Conservation (phyloP, 2,329 filamentous ascomycete genomes). For the Epichloe sylvatica region DNA sequence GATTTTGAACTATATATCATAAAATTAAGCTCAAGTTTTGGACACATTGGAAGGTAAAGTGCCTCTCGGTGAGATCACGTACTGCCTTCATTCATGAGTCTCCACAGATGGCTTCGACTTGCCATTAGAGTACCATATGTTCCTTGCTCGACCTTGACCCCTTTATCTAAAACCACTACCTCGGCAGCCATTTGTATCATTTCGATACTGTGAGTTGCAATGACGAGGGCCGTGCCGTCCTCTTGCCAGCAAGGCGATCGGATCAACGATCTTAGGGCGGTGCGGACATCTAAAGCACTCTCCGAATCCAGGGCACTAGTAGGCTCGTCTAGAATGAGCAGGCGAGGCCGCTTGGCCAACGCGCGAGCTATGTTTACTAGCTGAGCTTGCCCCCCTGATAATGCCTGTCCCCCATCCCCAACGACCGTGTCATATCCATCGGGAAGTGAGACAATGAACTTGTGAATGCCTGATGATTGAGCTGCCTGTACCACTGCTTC, state of each 20-base stretch:
- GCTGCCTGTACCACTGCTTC: conserved; percentile 38
- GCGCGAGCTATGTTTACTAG: conserved; percentile 70
- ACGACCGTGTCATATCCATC: conserved; percentile 46
- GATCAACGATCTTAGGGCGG: conserved; percentile 45
- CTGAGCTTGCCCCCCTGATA: conserved; percentile 77
- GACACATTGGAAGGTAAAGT: background rate
- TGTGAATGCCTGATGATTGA: conserved; percentile 51
- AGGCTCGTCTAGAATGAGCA: conserved; percentile 77
- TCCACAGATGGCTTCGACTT: conserved; percentile 31
- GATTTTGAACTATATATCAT: too few relatives aligned
- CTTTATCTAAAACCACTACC: conserved; percentile 58
- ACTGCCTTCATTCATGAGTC: conserved; percentile 26
- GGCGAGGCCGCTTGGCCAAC: conserved; percentile 52
- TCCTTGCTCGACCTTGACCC: conserved; percentile 53
- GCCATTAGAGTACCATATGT: conserved; percentile 45
- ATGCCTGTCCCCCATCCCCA: conserved; percentile 61
- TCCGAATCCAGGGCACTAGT: conserved; percentile 66
- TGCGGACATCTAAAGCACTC: conserved; percentile 49
- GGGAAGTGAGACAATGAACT: conserved; percentile 61
- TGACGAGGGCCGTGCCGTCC: conserved; percentile 50
- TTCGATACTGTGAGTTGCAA: conserved; percentile 68
- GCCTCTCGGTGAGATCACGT: conserved; percentile 1
- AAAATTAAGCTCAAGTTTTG: too few relatives aligned
- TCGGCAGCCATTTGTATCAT: conserved; percentile 76
- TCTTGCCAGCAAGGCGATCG: conserved; percentile 6